Percentiles rank a stretch among this genome's conserved stretches.
These are phyloP conservation scores for Pseudogymnoascus sp. DNA, from an alignment of 2,329 filamentous ascomycete species.

Conservation along the genomic window DNA sequence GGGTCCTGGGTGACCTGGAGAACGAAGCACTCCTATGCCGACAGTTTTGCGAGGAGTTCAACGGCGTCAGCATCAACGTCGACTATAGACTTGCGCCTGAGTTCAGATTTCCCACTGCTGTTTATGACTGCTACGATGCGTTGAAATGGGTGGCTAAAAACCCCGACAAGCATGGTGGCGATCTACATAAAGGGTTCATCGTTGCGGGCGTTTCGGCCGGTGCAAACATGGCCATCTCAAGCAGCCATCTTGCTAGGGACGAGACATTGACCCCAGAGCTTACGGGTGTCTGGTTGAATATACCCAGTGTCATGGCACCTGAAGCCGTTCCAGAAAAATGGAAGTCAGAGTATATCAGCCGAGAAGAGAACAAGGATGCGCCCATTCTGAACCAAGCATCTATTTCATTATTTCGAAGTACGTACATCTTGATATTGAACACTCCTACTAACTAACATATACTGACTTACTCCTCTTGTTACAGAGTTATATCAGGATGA, in stretches of 20 bases:
- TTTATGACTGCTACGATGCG: neutral
- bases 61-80: conserved; percentile 5
- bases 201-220: conserved; percentile 9
- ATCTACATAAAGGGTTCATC: neutral
- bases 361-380: no score
- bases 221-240: conserved; percentile 4
- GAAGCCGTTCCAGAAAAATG: no score
- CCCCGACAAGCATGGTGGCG: neutral
- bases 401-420: no score
- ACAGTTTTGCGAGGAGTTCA: neutral
- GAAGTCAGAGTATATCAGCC: no score
- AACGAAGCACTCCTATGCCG: neutral
- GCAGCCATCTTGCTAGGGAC: neutral
- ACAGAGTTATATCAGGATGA: no score
- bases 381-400: no score
- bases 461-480: no score
- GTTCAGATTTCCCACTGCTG: neutral
- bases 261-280: neutral
- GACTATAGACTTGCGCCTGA: conserved; percentile 12
- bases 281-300: neutral
- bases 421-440: no score
- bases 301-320: neutral
- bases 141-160: neutral
- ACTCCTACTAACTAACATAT: no score
- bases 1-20: neutral